These are phyloP conservation scores for Phytophthora sansomeana DNA, from an alignment of 352 stramenopile genomes.

Conservation along the genomic window DNA sequence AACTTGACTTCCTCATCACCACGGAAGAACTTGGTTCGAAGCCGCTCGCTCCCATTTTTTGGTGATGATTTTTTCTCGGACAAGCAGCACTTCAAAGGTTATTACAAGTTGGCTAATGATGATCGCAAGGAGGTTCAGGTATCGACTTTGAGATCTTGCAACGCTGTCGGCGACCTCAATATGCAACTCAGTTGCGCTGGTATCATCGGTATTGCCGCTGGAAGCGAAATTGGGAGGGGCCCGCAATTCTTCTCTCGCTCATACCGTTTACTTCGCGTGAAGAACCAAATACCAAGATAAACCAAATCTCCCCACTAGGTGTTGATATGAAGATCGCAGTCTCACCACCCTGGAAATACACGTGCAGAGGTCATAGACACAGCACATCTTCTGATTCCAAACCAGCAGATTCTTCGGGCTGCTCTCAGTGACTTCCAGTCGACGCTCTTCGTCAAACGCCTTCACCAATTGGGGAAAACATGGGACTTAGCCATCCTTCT, in stretches of 20 bases:
- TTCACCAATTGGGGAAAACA: constrained; percentile 44
- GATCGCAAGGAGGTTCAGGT: constrained; percentile 9
- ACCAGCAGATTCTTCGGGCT: constrained; percentile 14
- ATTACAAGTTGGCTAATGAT: constrained; percentile 6
- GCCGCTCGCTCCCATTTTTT: constrained; percentile 57
- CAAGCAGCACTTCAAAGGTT: constrained; percentile 5
- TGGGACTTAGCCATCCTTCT: constrained; percentile 60
- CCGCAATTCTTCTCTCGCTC: not conserved
- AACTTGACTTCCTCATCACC: not conserved
- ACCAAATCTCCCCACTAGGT: constrained; percentile 9
- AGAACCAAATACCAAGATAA: not conserved
- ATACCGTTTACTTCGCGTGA: not conserved
- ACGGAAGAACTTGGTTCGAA: constrained; percentile 30
- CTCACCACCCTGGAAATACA: not conserved
- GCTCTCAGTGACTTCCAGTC: constrained; percentile 13
- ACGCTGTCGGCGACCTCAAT: constrained; percentile 52
- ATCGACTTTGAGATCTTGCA: constrained; percentile 72
- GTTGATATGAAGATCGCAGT: too few species aligned
- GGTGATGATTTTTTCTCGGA: constrained; percentile 45
- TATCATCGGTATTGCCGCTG: constrained; percentile 51
- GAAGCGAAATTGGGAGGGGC: constrained; percentile 11
- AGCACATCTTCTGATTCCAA: not conserved
- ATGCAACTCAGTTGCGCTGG: constrained; percentile 46
- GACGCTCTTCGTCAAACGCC: constrained; percentile 41
- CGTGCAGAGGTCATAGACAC: constrained; percentile 8